Evolutionary conservation across 148 eudicot species (phyloP).

Genomic region (Cornus florida): DNA sequence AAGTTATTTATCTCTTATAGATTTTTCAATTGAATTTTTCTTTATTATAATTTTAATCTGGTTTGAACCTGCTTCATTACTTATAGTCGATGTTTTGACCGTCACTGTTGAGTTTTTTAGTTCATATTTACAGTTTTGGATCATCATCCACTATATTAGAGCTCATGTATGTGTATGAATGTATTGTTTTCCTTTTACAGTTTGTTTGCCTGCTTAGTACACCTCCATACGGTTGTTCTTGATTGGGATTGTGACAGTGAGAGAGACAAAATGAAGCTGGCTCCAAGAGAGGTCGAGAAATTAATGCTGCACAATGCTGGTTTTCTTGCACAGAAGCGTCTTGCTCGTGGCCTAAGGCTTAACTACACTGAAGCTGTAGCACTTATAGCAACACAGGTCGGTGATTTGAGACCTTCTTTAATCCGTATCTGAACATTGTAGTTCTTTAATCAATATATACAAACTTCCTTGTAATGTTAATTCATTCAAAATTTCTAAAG

Average conservation of each 20-base stretch:
- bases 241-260: not conserved
- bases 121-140: not conserved
- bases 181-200: not conserved
- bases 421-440: not conserved
- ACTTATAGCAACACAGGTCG: slow-evolving; percentile 87
- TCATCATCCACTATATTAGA: not conserved
- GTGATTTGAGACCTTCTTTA: not conserved
- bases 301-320: slow-evolving; percentile 89
- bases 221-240: not conserved
- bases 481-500: not conserved
- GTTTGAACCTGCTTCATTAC: not conserved
- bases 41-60: not conserved
- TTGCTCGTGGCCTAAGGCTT: slow-evolving; percentile 79
- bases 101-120: too few species aligned
- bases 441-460: not conserved
- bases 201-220: not conserved
- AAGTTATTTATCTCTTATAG: not conserved
- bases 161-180: not conserved
- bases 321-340: slow-evolving; percentile 86
- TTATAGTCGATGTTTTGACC: not conserved
- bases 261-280: slow-evolving; percentile 53
- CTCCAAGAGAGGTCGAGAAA: slow-evolving; percentile 87
- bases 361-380: slow-evolving; percentile 91
- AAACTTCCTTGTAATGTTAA: too few species aligned
- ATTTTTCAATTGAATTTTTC: not conserved